phyloP scores from a whole-genome alignment of 805 yeast genomes.

The Candida ulmi region DNA sequence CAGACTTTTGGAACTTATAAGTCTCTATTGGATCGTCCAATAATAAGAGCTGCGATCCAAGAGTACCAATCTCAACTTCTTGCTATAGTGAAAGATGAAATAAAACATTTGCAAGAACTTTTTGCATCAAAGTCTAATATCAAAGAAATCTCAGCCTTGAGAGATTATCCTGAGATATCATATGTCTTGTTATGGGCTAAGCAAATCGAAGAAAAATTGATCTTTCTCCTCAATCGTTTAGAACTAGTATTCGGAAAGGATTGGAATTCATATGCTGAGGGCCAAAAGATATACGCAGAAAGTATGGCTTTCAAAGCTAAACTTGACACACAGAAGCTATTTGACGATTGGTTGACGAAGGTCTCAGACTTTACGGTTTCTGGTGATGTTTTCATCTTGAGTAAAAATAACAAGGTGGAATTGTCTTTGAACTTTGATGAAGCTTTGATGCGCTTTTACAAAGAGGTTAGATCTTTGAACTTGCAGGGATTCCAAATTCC shows the following conservation, averaged over 20 bases:
- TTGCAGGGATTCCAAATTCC: conserved; percentile 56
- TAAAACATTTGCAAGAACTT: conserved; percentile 35
- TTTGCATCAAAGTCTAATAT: conserved; percentile 31
- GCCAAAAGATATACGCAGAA: conserved; percentile 53
- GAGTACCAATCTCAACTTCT: conserved; percentile 53
- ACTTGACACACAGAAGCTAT: conserved; percentile 36
- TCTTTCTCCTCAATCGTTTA: conserved; percentile 36
- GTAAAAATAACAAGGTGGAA: conserved; percentile 22
- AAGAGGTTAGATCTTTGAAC: conserved; percentile 48
- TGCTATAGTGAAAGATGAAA: conserved; percentile 41
- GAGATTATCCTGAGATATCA: conserved; percentile 43
- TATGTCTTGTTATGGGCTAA: conserved; percentile 46
- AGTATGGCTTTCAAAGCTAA: conserved; percentile 39
- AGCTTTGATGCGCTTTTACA: conserved; percentile 34
- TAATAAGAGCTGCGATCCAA: conserved; percentile 51
- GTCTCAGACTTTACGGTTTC: conserved; percentile 20
- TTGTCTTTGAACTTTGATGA: conserved; percentile 49
- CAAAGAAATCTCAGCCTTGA: conserved; percentile 30
- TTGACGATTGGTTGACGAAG: conserved; percentile 43
- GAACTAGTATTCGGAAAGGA: conserved; percentile 51
- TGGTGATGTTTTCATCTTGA: conserved; percentile 36
- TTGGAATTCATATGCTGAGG: conserved; percentile 63
- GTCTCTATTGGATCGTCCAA: conserved; percentile 44
- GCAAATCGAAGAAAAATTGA: conserved; percentile 42
- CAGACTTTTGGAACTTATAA: conserved; percentile 42